Conservation (phyloP, 495 filamentous ascomycete genomes). For the Penicillium macrosclerotiorum region DNA sequence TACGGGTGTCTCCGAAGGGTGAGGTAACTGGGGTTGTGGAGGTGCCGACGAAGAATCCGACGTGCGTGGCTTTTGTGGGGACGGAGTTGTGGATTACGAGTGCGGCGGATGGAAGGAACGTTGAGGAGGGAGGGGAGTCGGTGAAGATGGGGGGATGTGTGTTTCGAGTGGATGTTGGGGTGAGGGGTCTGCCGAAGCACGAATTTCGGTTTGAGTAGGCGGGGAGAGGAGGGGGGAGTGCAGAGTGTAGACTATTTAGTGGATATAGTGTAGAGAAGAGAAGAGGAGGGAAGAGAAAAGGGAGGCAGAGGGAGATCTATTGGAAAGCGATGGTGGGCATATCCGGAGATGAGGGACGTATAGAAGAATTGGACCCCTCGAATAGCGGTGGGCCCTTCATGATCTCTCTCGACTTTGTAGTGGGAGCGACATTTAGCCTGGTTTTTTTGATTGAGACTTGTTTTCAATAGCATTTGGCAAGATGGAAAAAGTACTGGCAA, state of each 20-base stretch:
- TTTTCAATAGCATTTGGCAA: no score
- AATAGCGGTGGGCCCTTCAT: no score
- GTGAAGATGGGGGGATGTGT: constrained; percentile 61
- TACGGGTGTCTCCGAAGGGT: constrained; percentile 64
- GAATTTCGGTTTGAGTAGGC: constrained; percentile 45
- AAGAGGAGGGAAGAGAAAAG: no score
- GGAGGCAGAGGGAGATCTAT: no score
- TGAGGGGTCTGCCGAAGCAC: constrained; percentile 55
- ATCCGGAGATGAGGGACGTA: no score
- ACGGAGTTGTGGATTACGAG: constrained; percentile 75
- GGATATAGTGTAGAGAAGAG: not conserved
- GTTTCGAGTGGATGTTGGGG: constrained; percentile 67
- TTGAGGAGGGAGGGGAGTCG: constrained; percentile 52
- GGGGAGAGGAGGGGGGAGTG: not conserved
- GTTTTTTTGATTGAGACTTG: no score
- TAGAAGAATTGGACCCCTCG: no score
- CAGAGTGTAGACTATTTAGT: not conserved
- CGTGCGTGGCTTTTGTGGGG: constrained; percentile 71
- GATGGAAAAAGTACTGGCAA: no score
- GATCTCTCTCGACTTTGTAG: no score
- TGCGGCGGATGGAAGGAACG: constrained; percentile 58
- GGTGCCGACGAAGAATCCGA: constrained; percentile 66
- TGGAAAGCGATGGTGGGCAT: no score
- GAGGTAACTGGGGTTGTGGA: constrained; percentile 63
- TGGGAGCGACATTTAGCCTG: no score